Base-by-base conservation (phyloP, 352 stramenopile species). In the Blastocystis sp. region DNA sequence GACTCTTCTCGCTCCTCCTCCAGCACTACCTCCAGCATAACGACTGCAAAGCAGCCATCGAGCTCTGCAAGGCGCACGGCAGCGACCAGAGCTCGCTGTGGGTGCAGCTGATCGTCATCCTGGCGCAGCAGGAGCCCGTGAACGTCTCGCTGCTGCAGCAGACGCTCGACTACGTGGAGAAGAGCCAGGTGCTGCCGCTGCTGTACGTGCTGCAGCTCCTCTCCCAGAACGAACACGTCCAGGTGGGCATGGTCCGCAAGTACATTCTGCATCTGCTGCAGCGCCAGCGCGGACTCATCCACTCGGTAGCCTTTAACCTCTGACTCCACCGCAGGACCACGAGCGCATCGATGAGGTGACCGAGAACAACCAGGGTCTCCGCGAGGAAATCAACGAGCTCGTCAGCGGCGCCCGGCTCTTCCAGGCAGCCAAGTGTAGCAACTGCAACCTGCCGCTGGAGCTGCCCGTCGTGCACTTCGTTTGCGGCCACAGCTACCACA, bases 1-100 rank as follows among this genome's bases (percentile, higher is more conserved):
- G 94, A 84, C 93, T 96, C 92, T 96, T 94, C 77, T 92, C 95
- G 88, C 94, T 97, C 90, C 87, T 97, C 9, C 89, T 97, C 77
- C 93, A 96, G 86, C 93, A 95, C 81, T 93, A 97, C 89, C 94
- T 96, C 54, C 92, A 96, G 46, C 91, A 94, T 73, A 94, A 94
- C 63, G 92, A 96, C 49, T 92, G 93, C 87, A 88, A 92, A 86
- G 93, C 89, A 71, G 93, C 95, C 61, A 78, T 95, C 32, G 91
- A 94, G 40, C 90, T 94, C 65, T 92, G 94, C 36, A 92, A 93
- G 65, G 93, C 94, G 67, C 91, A 94, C 49, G 92, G 91, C 46
- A 91, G 93, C 4, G 93, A 94, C 72, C 91, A 94, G 69, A 90
- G 91, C n/a, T 94, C 94, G 75, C 81, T 96, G 36, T 96, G 92